These are phyloP conservation scores for Lyophyllum atratum DNA, from an alignment of 768 basidiomycete species.

Conservation along the genomic window DNA sequence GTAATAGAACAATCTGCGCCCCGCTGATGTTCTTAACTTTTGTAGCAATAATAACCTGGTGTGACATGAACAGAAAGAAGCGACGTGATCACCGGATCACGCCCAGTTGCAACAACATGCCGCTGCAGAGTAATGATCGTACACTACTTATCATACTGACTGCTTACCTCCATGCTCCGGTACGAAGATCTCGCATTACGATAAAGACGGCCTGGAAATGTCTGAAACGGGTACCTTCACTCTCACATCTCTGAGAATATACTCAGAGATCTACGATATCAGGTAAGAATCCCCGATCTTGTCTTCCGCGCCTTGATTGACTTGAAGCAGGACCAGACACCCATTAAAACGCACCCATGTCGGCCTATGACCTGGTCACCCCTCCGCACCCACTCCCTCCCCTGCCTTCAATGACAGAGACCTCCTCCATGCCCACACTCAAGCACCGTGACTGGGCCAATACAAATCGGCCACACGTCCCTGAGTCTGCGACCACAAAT, in stretches of 20 bases:
- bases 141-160: not conserved
- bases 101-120: not conserved
- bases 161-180: not conserved
- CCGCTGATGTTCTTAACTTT: not conserved
- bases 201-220: constrained; percentile 11
- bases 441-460: constrained; percentile 13
- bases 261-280: not conserved
- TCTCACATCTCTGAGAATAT: constrained; percentile 1
- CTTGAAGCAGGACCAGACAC: not conserved
- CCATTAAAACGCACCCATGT: not conserved
- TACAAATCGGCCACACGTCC: constrained; percentile 1
- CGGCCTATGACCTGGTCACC: not conserved
- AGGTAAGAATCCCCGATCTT: constrained; percentile 4
- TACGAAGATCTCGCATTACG: constrained; percentile 2
- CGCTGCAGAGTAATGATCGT: too few species aligned
- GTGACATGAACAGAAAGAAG: not conserved
- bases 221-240: not conserved
- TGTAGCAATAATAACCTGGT: not conserved
- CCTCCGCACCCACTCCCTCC: too few species aligned
- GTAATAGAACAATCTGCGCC: not conserved
- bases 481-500: not conserved
- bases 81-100: not conserved
- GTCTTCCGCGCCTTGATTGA: not conserved
- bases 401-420: not conserved
- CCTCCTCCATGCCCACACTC: not conserved